Evolutionary conservation across 352 stramenopile genomes (phyloP), one percentile per base, ranked within the genome.

Genomic region (Sclerospora graminicola): DNA sequence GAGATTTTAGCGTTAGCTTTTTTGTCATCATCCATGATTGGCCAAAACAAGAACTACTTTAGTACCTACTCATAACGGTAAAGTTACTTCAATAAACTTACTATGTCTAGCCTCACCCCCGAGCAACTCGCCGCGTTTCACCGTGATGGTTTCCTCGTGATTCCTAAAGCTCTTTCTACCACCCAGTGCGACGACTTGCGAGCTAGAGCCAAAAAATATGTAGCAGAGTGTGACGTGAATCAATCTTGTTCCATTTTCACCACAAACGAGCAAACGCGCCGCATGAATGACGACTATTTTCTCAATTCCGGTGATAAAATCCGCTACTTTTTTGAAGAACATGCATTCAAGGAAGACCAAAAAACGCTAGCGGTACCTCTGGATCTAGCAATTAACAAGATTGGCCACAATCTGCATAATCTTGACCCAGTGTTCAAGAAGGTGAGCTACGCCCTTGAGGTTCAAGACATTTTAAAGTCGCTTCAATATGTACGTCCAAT

Each of bases 341-440:
- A 82, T 24, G 76, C 76, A 32, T 89, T 89, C 32, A 33, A 69
- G 19, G 34, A 48, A 2, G 76, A 85, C 45, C 29, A 58, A n/a
- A 76, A 93, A 62, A 70, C 93, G 42, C 48, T 83, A 5, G 47
- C 43, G 3, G 76, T 88, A 51, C 79, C 69, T 34, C 36, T 89
- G 34, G 53, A 78, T 8, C 53, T 81, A 13, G 84, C 88, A 21
- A 61, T 98, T 34, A 98, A 98, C 71, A 98, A 98, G 63, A 86
- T 95, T 31, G 94, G 94, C 30, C 94, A 98, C 69, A 96, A 88
- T 33, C 69, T 98, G 54, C 94, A 98, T 66, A 85, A 90, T 26
- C 45, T 84, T n/a, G 75, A 93, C 41, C 54, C 69, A 11, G 57
- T 67, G 4, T 98, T 98, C 63, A 51, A 80, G 35, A 51, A 69